Base-by-base conservation (phyloP, 2,329 filamentous ascomycete genomes). In the Colletotrichum somersetense region DNA sequence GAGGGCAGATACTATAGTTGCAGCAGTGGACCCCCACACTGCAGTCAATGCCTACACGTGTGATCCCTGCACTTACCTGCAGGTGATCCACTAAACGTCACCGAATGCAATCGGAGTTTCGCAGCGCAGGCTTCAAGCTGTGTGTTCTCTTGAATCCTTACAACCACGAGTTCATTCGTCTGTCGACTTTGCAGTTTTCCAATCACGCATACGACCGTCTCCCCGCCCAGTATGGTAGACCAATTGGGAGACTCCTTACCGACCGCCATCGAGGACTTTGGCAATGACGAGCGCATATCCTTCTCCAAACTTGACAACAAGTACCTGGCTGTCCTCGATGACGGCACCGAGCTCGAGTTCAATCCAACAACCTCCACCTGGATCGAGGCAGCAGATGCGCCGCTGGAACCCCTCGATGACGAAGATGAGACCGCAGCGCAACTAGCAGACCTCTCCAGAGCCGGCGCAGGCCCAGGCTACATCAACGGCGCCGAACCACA, bases 321-420 rank as follows among this genome's bases (percentile, higher is more conserved):
- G 79, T 96, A 92, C 83, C 89, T 96, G 65, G 90, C 96, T 10
- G 95, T 97, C 73, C 92, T 93, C 69, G 93, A 95, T 59, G 91
- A 96, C 79, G 94, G 94, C 64, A 89, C 90, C 73, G 95, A 97
- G 81, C 97, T 92, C 83, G 93, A 95, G 80, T 98, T 92, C 83
- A 91, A 97, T 81, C 83, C 88, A 62, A 87, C 86, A 62, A 83
- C 91, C 76, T 91, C 89, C 83, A 89, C 90, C 82, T 98, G 95
- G 95, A 87, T 94, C 66, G 91, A 91, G 75, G 85, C 89, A 18
- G 84, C 85, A n/a, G 84, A 87, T 38, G 82, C 83, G 62, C 77
- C 81, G 40, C 74, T 78, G 88, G 86, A 80, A 48, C 75, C 75
- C 8, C 76, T 80, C 23, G 84, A 84, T 40, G 77, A 78, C 52